phyloP scores from a whole-genome alignment of 2,329 filamentous ascomycete genomes.

The Rhynchosporium secalis region DNA sequence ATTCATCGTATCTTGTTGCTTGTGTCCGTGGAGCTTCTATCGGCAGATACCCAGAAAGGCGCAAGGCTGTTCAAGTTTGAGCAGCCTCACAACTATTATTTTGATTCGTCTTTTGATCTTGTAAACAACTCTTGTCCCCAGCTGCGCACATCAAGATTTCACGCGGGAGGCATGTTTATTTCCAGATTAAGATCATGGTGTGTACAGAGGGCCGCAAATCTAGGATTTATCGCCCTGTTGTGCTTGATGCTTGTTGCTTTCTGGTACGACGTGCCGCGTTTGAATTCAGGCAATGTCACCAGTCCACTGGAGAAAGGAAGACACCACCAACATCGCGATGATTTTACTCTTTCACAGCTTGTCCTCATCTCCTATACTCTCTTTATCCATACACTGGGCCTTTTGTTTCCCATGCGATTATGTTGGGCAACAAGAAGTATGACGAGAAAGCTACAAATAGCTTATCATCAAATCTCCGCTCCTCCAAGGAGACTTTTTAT shows the following conservation, averaged over 20 bases:
- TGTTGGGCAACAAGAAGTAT: conserved; percentile 62
- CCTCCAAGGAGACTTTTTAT: not conserved
- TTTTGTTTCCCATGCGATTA: conserved; percentile 61
- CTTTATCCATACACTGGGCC: conserved; percentile 63
- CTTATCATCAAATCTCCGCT: not conserved
- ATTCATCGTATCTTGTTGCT: not conserved
- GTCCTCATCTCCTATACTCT: conserved; percentile 66
- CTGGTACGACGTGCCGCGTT: conserved; percentile 16
- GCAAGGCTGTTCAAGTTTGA: not conserved
- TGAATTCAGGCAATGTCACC: not conserved
- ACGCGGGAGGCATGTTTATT: conserved; percentile 10
- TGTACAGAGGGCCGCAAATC: conserved; percentile 23
- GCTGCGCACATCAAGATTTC: not conserved
- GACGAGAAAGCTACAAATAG: conserved; percentile 48
- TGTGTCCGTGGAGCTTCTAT: not conserved
- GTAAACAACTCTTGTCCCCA: not conserved
- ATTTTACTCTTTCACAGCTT: conserved; percentile 16
- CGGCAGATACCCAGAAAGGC: not conserved
- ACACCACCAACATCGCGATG: conserved; percentile 12
- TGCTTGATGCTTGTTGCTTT: conserved; percentile 23
- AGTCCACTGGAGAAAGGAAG: not conserved
- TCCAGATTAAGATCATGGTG: conserved; percentile 21
- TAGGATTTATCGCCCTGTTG: conserved; percentile 21
- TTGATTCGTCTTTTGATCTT: not conserved
- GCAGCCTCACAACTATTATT: not conserved